A percentile compares a stretch with the other conserved stretches of the same genome.
Evolutionary conservation across 495 filamentous ascomycete species (phyloP).

Genomic region (Stereocaulon alpinum): DNA sequence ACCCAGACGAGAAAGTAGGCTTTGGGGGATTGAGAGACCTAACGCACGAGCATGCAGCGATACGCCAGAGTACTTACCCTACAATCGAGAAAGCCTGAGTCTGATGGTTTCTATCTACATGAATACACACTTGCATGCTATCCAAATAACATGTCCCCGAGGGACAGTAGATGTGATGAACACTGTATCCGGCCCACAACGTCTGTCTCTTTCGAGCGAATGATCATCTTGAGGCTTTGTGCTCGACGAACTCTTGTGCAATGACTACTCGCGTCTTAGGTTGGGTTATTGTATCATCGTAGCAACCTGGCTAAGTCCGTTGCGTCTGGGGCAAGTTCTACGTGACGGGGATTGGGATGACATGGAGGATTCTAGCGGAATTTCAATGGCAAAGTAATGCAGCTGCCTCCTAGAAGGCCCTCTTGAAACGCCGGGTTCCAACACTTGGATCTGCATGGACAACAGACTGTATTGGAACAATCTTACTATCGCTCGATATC

Average conservation of each 20-base stretch:
- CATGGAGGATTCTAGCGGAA: neutral
- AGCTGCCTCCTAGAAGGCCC: slow-evolving; percentile 12
- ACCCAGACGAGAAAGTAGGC: slow-evolving; percentile 36
- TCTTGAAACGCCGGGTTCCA: neutral
- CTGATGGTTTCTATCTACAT: neutral
- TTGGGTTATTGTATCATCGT: slow-evolving; percentile 17
- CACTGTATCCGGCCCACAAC: slow-evolving; percentile 4
- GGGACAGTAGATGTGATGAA: neutral
- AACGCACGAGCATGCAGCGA: slow-evolving; percentile 4
- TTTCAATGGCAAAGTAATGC: neutral
- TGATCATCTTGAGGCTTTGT: slow-evolving; percentile 4
- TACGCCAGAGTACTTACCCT: slow-evolving; percentile 11
- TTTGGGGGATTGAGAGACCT: slow-evolving; percentile 34
- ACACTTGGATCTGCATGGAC: neutral
- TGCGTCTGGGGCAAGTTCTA: slow-evolving; percentile 4
- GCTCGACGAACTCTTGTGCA: neutral
- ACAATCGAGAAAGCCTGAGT: slow-evolving; percentile 15
- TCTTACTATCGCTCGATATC: neutral
- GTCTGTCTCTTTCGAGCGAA: neutral
- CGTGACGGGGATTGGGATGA: slow-evolving; percentile 11
- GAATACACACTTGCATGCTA: neutral
- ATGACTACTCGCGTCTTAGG: slow-evolving; percentile 8
- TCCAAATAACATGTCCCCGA: slow-evolving; percentile 2
- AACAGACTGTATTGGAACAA: neutral
- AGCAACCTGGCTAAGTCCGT: slow-evolving; percentile 10